Percentiles rank a stretch among this genome's conserved stretches.
Conservation (phyloP, 1,139 yeast genomes). For the Pichia sp. region DNA sequence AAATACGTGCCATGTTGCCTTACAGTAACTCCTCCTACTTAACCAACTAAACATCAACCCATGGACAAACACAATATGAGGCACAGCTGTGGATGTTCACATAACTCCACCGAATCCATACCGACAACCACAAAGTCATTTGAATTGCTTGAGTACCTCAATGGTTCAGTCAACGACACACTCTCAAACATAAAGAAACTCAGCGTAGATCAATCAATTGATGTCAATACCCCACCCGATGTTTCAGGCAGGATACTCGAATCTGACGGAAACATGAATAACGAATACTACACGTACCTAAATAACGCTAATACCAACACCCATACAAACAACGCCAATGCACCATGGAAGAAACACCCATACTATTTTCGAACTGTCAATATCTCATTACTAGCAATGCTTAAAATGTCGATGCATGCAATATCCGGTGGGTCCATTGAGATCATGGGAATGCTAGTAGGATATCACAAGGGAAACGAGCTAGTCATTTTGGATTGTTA, state of each 20-base stretch:
- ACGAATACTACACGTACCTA: conserved; percentile 1
- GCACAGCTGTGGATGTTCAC: not conserved
- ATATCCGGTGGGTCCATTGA: conserved; percentile 86
- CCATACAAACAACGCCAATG: not conserved
- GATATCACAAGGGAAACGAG: conserved; percentile 57
- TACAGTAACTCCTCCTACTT: no score
- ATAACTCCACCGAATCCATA: not conserved
- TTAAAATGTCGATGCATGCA: conserved; percentile 84
- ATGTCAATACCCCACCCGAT: conserved; percentile 8
- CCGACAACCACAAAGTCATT: not conserved
- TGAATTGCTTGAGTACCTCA: not conserved
- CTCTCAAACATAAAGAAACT: not conserved
- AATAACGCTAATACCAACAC: not conserved
- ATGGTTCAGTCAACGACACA: not conserved
- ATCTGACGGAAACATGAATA: not conserved
- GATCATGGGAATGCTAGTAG: conserved; percentile 94
- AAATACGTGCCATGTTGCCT: no score
- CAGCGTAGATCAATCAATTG: not conserved
- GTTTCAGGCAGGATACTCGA: conserved; percentile 5
- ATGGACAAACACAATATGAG: no score
- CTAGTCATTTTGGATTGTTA: conserved; percentile 81
- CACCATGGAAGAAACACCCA: conserved; percentile 50
- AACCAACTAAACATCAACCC: no score
- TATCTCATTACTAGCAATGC: conserved; percentile 72
- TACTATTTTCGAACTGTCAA: conserved; percentile 65